Base-by-base conservation (phyloP, 1,284 basidiomycete genomes). In the Boletus sp. region DNA sequence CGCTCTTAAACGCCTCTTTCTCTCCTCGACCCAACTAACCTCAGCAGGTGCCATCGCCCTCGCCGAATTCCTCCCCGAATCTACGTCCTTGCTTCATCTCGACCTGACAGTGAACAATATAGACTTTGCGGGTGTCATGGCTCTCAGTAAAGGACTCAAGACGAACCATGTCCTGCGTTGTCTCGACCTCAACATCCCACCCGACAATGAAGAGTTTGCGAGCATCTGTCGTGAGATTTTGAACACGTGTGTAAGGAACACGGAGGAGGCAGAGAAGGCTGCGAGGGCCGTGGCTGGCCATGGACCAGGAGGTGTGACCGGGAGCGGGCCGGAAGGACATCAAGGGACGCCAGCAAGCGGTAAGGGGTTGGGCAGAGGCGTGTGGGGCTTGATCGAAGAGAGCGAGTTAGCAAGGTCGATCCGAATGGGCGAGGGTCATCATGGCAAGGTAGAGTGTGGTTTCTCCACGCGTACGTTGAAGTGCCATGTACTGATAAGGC, bases 31-130 rank as follows among this genome's bases (percentile, higher is more conserved):
- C 0, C 81, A 83, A 8, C 82, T 99, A 68, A 87, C 86, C 0
- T 92, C 94, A 0, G 82, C 91, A 3, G 95, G 94, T 6, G 96
- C 97, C 0, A 97, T 99, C 61, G 93, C 94, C 0, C 84, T 99
- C 2, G 97, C 97, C 6, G 96, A 98, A 76, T 98, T 98, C 79
- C 82, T 98, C 5, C 95, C 95, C 0, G 95, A 98, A 73, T 91
- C 93, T 1, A 84, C 83, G 30, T 91, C 90, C 0, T 81, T 98
- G 7, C 81, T 98, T 1, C 95, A 98, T 74, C 86, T 98, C 52
- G 93, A 95, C 74, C 79, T 96, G 31, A 95, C 93, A 0, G 78
- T 83, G 68, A 96, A 96, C 73, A 78, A 81, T 8, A 81, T 98
- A 46, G 94, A 95, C 67, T 83, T 96, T 37, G 95, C 95, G 0